phyloP scores from a whole-genome alignment of 495 filamentous ascomycete species.

The Aspergillus conjunctus region DNA sequence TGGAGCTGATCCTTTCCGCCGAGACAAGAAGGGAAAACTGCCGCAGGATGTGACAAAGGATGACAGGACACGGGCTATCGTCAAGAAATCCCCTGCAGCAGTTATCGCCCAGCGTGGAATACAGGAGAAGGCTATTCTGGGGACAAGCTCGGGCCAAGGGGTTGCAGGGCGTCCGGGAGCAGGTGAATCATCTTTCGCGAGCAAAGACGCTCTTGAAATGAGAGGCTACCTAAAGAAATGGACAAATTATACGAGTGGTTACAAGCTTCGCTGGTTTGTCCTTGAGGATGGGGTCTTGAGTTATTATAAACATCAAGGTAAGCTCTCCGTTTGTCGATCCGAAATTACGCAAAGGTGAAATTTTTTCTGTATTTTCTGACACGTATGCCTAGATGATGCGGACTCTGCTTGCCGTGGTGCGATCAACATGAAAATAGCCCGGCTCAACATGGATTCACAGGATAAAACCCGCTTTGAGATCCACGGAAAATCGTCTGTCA shows the following conservation, averaged over 20 bases:
- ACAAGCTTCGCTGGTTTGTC: slow-evolving; percentile 97
- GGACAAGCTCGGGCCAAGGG: slow-evolving; percentile 65
- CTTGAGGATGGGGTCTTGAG: slow-evolving; percentile 96
- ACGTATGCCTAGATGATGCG: slow-evolving; percentile 63
- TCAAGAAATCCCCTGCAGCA: slow-evolving; percentile 93
- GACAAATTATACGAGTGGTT: slow-evolving; percentile 97
- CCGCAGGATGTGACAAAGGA: slow-evolving; percentile 98
- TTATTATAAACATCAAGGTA: slow-evolving; percentile 97
- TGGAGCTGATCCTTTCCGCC: slow-evolving; percentile 94
- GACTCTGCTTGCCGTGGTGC: slow-evolving; percentile 81
- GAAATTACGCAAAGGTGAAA: background rate
- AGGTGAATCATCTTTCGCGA: slow-evolving; percentile 65
- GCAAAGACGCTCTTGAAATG: slow-evolving; percentile 92
- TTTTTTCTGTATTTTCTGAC: slow-evolving; percentile 3
- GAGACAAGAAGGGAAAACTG: slow-evolving; percentile 92
- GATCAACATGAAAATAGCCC: slow-evolving; percentile 97
- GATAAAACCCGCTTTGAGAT: slow-evolving; percentile 98
- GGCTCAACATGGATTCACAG: slow-evolving; percentile 90
- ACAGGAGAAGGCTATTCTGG: slow-evolving; percentile 93
- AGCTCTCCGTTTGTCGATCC: background rate
- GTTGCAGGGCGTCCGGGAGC: slow-evolving; percentile 52
- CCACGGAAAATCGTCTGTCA: slow-evolving; percentile 96
- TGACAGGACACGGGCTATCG: slow-evolving; percentile 78
- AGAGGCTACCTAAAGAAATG: slow-evolving; percentile 98
- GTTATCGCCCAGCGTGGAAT: slow-evolving; percentile 93